These are phyloP conservation scores for Pelargonium hybrid DNA, from an alignment of 441 rosid genomes.

Conservation along the genomic window DNA sequence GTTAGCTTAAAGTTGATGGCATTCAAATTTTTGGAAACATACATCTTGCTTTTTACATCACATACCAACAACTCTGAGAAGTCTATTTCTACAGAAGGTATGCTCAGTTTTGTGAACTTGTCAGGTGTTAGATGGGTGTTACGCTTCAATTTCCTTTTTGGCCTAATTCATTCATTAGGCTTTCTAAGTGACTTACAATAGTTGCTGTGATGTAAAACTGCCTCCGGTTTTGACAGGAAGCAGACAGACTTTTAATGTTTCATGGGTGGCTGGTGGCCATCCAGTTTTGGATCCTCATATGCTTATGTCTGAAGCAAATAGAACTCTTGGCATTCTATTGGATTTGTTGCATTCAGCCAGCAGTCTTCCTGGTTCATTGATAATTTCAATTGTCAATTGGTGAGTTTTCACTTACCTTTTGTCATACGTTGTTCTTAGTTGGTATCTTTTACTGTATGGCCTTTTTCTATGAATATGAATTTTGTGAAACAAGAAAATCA, in stretches of 20 bases:
- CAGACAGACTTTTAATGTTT: conserved; percentile 52
- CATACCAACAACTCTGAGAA: conserved; percentile 56
- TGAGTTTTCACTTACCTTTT: conserved; percentile 38
- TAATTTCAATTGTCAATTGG: conserved; percentile 67
- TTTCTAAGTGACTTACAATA: not conserved
- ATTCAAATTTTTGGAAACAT: conserved; percentile 83
- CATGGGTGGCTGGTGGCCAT: conserved; percentile 71
- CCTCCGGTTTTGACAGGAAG: conserved; percentile 40
- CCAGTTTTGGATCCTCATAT: conserved; percentile 59
- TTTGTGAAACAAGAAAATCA: not conserved
- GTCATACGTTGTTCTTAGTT: not conserved
- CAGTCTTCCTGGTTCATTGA: conserved; percentile 60
- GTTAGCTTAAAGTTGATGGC: conserved; percentile 72
- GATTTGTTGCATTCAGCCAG: conserved; percentile 54
- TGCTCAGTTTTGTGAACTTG: conserved; percentile 12
- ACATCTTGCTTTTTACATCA: conserved; percentile 64
- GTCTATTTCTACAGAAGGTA: conserved; percentile 51
- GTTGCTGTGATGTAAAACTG: conserved; percentile 10
- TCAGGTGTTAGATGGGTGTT: conserved; percentile 14
- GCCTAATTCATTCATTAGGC: not conserved
- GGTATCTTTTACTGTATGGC: not conserved
- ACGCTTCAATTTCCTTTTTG: not conserved
- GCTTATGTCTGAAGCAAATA: conserved; percentile 67
- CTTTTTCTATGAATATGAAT: not conserved
- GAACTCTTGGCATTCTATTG: conserved; percentile 44